These are phyloP conservation scores for Colletotrichum shisoi DNA, from an alignment of 2,329 filamentous ascomycete species.

Conservation along the genomic window DNA sequence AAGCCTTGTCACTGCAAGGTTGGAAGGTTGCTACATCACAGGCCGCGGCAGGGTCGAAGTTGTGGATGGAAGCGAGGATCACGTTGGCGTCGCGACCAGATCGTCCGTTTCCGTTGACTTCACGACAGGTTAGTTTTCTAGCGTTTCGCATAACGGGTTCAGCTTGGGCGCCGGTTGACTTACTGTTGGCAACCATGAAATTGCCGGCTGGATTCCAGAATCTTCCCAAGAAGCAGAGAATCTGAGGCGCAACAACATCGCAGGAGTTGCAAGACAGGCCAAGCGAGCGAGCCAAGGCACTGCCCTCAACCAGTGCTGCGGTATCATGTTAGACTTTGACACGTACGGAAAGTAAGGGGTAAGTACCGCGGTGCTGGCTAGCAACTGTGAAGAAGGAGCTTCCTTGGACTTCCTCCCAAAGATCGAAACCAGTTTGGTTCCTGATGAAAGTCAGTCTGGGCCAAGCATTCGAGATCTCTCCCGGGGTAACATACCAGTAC, in stretches of 20 bases:
- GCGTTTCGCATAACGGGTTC: no score
- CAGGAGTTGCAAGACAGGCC: conserved; percentile 68
- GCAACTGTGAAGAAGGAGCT: conserved; percentile 82
- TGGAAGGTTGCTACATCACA: conserved; percentile 79
- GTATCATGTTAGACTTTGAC: conserved; percentile 7
- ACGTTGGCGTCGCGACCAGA: conserved; percentile 77
- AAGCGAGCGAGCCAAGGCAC: conserved; percentile 68
- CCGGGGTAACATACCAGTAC: conserved; percentile 62
- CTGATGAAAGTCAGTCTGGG: conserved; percentile 41
- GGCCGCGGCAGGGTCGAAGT: conserved; percentile 70
- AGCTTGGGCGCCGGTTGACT: conserved; percentile 37
- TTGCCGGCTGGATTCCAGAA: conserved; percentile 71
- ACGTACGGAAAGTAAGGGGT: conserved; percentile 41
- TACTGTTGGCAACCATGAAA: conserved; percentile 73
- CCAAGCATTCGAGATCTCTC: no score
- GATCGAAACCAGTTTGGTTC: conserved; percentile 72
- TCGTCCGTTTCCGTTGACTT: conserved; percentile 66
- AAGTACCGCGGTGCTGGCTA: conserved; percentile 70
- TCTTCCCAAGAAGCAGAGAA: conserved; percentile 75
- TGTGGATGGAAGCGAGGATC: conserved; percentile 70
- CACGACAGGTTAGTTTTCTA: not conserved
- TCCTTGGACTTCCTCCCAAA: conserved; percentile 83
- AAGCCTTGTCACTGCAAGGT: conserved; percentile 73
- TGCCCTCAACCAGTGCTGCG: conserved; percentile 71
- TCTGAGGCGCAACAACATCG: conserved; percentile 69